A percentile compares a stretch with the other conserved stretches of the same genome.
These are phyloP conservation scores for Puccinellia tenuiflora DNA, from an alignment of 176 grass and related monocot genomes.

Conservation along the genomic window DNA sequence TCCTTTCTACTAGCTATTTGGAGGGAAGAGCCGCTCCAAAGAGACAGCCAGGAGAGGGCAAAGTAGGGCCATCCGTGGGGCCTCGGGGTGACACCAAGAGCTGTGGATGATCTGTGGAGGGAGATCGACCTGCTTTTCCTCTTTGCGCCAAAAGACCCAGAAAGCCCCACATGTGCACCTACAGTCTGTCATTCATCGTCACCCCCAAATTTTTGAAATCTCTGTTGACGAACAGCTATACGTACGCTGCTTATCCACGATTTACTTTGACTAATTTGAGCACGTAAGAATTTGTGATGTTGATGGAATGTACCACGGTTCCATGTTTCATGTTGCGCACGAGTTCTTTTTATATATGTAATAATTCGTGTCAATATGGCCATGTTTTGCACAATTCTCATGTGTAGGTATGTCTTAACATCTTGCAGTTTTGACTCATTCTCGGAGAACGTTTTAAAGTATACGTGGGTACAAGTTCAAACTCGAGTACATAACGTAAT, in stretches of 20 bases:
- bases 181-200: neutral
- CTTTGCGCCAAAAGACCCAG: neutral
- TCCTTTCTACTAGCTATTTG: constrained; percentile 30
- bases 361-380: neutral
- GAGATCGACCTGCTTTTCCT: neutral
- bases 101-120: neutral
- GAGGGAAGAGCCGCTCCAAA: neutral
- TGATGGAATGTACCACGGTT: neutral
- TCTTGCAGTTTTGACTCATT: neutral
- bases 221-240: neutral
- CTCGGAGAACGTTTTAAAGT: neutral
- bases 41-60: neutral
- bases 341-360: neutral
- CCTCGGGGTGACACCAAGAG: constrained; percentile 24
- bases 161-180: constrained; percentile 13
- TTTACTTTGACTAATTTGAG: neutral
- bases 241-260: neutral
- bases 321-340: neutral
- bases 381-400: neutral
- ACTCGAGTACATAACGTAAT: neutral
- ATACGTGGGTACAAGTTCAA: neutral
- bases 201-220: neutral
- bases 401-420: neutral
- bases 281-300: neutral
- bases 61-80: constrained; percentile 24